These are phyloP conservation scores for Tilletia setariae DNA, from an alignment of 1,284 basidiomycete genomes.

Conservation along the genomic window DNA sequence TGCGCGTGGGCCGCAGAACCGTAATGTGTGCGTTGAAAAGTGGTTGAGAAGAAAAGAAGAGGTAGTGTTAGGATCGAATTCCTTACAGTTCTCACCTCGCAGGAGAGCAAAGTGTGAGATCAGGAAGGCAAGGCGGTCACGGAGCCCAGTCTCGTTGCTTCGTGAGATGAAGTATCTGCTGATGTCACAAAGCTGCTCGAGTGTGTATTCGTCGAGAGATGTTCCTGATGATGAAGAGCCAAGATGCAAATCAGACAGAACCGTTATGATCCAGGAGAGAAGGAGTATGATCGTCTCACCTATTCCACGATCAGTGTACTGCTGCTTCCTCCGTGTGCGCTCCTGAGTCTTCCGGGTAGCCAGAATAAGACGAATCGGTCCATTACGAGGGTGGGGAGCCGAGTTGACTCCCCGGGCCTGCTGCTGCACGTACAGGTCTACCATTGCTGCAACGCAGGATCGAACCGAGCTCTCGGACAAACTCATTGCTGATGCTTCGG, in stretches of 20 bases:
- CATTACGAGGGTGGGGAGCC: neutral
- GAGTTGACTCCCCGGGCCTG: neutral
- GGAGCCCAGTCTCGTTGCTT: neutral
- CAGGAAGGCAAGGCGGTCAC: neutral
- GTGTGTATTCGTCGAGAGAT: neutral
- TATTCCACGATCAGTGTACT: neutral
- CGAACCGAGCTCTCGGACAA: neutral
- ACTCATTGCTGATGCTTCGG: neutral
- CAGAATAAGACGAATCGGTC: neutral
- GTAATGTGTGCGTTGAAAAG: no score
- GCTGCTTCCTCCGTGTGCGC: neutral
- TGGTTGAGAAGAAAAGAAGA: no score
- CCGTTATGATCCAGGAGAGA: no score
- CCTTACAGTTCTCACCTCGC: neutral
- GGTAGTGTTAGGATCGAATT: no score
- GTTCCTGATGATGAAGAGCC: neutral
- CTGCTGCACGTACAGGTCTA: neutral
- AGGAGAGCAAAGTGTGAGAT: conserved; percentile 4
- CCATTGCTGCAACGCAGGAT: neutral
- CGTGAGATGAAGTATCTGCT: neutral
- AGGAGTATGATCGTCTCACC: neutral
- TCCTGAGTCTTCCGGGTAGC: neutral
- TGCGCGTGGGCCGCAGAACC: no score
- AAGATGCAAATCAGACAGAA: no score
- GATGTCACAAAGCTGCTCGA: neutral